phyloP scores from a whole-genome alignment of 202 grass and related monocot species.

The Zoysia matrella region DNA sequence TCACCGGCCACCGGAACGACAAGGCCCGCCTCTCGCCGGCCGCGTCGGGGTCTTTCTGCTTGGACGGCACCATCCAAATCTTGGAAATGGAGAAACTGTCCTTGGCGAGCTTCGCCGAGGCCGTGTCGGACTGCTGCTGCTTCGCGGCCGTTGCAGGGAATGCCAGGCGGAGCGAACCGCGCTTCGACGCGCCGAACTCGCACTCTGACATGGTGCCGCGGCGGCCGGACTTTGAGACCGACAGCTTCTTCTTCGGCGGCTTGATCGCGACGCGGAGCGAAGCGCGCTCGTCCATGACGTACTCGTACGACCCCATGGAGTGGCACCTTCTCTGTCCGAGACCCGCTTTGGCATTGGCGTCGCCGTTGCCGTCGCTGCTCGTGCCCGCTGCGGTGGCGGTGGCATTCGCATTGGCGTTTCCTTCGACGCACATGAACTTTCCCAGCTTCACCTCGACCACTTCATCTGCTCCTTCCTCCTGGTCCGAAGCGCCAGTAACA shows the following conservation, averaged over 20 bases:
- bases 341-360: slow-evolving; percentile 11
- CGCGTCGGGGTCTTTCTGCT: slow-evolving; percentile 19
- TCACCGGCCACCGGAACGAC: slow-evolving; percentile 76
- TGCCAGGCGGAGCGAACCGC: slow-evolving; percentile 45
- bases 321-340: slow-evolving; percentile 80
- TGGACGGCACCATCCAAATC: slow-evolving; percentile 74
- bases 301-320: slow-evolving; percentile 97
- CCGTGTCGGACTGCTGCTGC: not conserved
- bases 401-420: slow-evolving; percentile 18
- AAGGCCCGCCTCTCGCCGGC: slow-evolving; percentile 59
- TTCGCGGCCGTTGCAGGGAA: not conserved
- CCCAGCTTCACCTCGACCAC: slow-evolving; percentile 68
- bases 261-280: slow-evolving; percentile 72
- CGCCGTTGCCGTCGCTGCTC: slow-evolving; percentile 27
- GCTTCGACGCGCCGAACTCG: slow-evolving; percentile 65
- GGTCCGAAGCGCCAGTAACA: not conserved
- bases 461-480: slow-evolving; percentile 41
- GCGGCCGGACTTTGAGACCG: slow-evolving; percentile 32
- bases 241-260: slow-evolving; percentile 71
- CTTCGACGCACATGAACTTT: slow-evolving; percentile 75
- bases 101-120: slow-evolving; percentile 57
- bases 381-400: slow-evolving; percentile 23
- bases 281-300: slow-evolving; percentile 77
- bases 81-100: slow-evolving; percentile 94
- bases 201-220: slow-evolving; percentile 84